These are phyloP conservation scores for Amaranthus cruentus DNA, from an alignment of 148 eudicot species.

Conservation along the genomic window DNA sequence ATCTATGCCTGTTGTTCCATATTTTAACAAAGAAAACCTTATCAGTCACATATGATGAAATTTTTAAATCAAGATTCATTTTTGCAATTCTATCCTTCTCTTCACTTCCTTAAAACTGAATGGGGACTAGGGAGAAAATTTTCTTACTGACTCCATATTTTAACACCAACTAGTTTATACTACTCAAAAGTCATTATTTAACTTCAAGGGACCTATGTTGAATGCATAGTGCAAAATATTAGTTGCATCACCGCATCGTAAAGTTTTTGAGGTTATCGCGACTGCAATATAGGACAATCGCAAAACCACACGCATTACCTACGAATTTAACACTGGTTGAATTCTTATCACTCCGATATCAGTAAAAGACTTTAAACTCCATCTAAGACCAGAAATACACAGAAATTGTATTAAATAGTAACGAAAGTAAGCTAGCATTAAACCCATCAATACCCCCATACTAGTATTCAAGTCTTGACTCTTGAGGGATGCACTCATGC, in stretches of 20 bases:
- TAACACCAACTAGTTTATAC: not conserved
- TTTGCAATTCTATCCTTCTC: not conserved
- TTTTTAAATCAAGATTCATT: not conserved
- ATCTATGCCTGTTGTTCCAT: conserved; percentile 65
- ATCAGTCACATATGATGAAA: conserved; percentile 2
- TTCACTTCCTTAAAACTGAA: not conserved
- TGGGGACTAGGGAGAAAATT: no score
- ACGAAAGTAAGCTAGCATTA: not conserved
- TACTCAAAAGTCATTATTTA: not conserved
- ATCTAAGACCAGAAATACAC: not conserved
- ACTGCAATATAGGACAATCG: no score
- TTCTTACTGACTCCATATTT: not conserved
- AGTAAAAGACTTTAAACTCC: not conserved
- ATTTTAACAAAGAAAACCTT: not conserved
- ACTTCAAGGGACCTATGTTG: not conserved
- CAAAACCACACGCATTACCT: no score
- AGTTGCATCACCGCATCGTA: no score
- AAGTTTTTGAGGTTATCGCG: no score
- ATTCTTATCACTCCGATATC: not conserved
- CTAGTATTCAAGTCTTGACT: not conserved
- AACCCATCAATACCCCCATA: not conserved
- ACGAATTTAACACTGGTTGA: not conserved
- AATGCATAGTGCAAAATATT: not conserved
- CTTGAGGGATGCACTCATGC: no score
- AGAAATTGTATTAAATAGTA: not conserved